Evolutionary conservation across 2,329 filamentous ascomycete species (phyloP).

Genomic region (Sphaerostilbella broomeana): DNA sequence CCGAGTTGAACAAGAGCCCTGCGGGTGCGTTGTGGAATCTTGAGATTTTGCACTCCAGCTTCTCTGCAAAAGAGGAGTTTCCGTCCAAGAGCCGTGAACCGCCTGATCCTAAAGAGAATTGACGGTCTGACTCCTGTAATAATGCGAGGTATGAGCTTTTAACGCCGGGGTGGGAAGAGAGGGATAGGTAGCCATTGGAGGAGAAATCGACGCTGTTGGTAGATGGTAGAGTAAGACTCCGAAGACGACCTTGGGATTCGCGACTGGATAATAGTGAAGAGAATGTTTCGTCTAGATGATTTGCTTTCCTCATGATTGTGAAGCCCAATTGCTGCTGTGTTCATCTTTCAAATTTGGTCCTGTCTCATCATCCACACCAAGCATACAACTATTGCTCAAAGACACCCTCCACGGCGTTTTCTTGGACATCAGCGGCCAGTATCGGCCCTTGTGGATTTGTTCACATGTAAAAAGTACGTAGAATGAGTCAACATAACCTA

Average conservation of each 20-base stretch:
- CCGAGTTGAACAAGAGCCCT: constrained; percentile 50
- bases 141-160: constrained; percentile 58
- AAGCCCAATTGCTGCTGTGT: background rate
- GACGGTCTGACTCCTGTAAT: constrained; percentile 20
- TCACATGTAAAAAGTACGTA: too few relatives aligned
- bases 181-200: constrained; percentile 75
- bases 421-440: too few relatives aligned
- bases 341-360: too few relatives aligned
- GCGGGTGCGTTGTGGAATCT: constrained; percentile 39
- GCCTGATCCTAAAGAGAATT: constrained; percentile 38
- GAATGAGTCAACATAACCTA: too few relatives aligned
- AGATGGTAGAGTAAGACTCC: constrained; percentile 51
- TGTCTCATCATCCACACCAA: too few relatives aligned
- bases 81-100: constrained; percentile 50
- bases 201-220: constrained; percentile 68
- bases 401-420: too few relatives aligned
- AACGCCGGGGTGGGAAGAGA: constrained; percentile 44
- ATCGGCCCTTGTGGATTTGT: too few relatives aligned
- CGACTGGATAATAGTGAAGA: constrained; percentile 24
- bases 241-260: constrained; percentile 31
- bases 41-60: constrained; percentile 41
- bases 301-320: background rate
- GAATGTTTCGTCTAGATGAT: constrained; percentile 24
- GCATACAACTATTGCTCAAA: too few relatives aligned
- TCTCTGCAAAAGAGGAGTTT: constrained; percentile 39